A percentile compares a stretch with the other conserved stretches of the same genome.
phyloP scores from a whole-genome alignment of 179 eudicot species.

The Corrigiola litoralis region DNA sequence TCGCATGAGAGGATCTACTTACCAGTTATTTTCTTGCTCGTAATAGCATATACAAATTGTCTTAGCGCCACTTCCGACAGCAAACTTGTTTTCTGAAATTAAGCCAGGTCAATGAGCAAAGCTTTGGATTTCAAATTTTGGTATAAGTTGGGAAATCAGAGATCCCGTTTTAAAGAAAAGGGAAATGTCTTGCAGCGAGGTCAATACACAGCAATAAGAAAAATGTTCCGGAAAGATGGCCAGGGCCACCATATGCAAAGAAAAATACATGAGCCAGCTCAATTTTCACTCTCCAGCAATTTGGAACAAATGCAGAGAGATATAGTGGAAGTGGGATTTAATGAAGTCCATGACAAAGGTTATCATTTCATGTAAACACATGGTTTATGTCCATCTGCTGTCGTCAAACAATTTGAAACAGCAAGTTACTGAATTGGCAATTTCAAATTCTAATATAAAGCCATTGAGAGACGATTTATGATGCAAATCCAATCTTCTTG shows the following conservation, averaged over 20 bases:
- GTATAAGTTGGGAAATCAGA: background rate
- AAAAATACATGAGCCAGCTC: background rate
- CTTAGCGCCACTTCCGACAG: constrained; percentile 99
- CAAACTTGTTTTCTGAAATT: constrained; percentile 88
- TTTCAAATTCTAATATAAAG: background rate
- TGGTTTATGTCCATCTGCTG: background rate
- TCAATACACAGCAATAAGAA: background rate
- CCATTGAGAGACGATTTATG: no score
- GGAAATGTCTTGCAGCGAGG: background rate
- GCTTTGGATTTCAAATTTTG: background rate
- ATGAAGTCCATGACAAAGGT: background rate
- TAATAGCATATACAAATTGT: constrained; percentile 98
- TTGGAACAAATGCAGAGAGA: background rate
- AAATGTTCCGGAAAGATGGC: background rate
- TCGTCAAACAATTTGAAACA: background rate
- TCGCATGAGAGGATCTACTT: constrained; percentile 18
- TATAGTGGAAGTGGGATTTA: background rate
- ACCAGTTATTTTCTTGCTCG: constrained; percentile 99
- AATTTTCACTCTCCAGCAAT: background rate
- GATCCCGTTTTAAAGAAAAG: background rate
- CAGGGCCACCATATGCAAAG: background rate
- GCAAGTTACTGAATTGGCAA: no score
- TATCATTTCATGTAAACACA: background rate
- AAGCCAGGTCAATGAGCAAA: constrained; percentile 14
- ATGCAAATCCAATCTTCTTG: no score